phyloP scores from a whole-genome alignment of 2,329 filamentous ascomycete species.

The Colletotrichum sp. region DNA sequence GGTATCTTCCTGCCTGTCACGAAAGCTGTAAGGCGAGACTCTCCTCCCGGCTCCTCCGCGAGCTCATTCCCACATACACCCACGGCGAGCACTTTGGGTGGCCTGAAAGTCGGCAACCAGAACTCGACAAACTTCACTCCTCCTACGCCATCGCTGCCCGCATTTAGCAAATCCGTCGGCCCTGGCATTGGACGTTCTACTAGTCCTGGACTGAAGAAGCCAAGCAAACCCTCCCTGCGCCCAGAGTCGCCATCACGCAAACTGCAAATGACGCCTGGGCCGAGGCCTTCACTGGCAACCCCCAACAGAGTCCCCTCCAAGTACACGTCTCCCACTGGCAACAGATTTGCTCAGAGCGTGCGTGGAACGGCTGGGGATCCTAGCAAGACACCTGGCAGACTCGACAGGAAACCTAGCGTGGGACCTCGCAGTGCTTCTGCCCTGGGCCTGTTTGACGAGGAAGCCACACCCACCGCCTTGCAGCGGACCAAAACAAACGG shows the following conservation, averaged over 20 bases:
- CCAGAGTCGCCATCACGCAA: constrained; percentile 86
- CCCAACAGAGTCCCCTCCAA: constrained; percentile 58
- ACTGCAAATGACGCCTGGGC: constrained; percentile 65
- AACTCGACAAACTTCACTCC: constrained; percentile 67
- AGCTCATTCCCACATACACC: constrained; percentile 70
- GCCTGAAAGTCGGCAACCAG: constrained; percentile 59
- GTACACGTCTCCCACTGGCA: constrained; percentile 67
- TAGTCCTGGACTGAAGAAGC: constrained; percentile 74
- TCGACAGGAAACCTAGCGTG: constrained; percentile 56
- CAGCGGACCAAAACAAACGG: constrained; percentile 60
- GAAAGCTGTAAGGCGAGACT: constrained; percentile 75
- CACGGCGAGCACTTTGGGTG: constrained; percentile 64
- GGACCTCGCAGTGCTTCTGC: constrained; percentile 66
- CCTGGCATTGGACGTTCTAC: constrained; percentile 61
- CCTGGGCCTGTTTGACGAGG: constrained; percentile 61
- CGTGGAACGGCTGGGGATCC: constrained; percentile 67
- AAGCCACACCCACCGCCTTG: constrained; percentile 59
- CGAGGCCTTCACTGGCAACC: constrained; percentile 62
- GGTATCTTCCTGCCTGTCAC: constrained; percentile 92
- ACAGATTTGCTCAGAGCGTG: constrained; percentile 68
- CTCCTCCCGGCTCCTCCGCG: constrained; percentile 52
- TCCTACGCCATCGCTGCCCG: constrained; percentile 69
- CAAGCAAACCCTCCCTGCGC: constrained; percentile 76
- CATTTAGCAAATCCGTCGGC: constrained; percentile 89
- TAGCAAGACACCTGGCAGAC: constrained; percentile 53